These are phyloP conservation scores for Hippophae rhamnoides DNA, from an alignment of 306 rosid species.

Conservation along the genomic window DNA sequence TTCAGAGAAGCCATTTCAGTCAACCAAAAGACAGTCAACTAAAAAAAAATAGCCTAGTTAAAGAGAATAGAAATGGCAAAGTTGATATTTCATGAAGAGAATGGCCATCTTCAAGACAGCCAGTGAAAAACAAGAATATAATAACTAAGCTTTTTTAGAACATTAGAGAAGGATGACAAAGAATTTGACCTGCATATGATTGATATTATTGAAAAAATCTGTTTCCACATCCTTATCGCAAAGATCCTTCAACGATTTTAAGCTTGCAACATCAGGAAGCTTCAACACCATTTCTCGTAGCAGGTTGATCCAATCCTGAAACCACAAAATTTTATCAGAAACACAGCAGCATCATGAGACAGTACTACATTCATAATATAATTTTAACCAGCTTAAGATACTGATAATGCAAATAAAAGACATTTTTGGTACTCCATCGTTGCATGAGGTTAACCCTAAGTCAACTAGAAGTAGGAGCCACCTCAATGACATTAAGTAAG, in stretches of 20 bases:
- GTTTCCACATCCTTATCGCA: slow-evolving; percentile 56
- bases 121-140: not conserved
- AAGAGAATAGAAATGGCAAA: too few species aligned
- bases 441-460: too few species aligned
- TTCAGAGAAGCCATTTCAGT: not conserved
- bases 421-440: too few species aligned
- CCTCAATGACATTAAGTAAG: too few species aligned
- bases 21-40: not conserved
- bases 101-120: too few species aligned
- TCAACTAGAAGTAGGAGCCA: too few species aligned
- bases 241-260: slow-evolving; percentile 44
- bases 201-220: slow-evolving; percentile 65
- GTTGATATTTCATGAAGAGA: too few species aligned
- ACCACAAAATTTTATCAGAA: slow-evolving; percentile 16
- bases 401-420: too few species aligned
- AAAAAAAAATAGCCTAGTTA: not conserved
- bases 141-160: not conserved
- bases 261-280: slow-evolving; percentile 59
- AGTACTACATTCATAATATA: not conserved
- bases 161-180: not conserved
- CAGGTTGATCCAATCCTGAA: slow-evolving; percentile 83
- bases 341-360: slow-evolving; percentile 8
- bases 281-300: slow-evolving; percentile 72
- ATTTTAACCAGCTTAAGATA: too few species aligned
- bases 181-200: slow-evolving; percentile 58